Conservation (phyloP, 1,284 basidiomycete species). For the Ceratobasidium sp. region DNA sequence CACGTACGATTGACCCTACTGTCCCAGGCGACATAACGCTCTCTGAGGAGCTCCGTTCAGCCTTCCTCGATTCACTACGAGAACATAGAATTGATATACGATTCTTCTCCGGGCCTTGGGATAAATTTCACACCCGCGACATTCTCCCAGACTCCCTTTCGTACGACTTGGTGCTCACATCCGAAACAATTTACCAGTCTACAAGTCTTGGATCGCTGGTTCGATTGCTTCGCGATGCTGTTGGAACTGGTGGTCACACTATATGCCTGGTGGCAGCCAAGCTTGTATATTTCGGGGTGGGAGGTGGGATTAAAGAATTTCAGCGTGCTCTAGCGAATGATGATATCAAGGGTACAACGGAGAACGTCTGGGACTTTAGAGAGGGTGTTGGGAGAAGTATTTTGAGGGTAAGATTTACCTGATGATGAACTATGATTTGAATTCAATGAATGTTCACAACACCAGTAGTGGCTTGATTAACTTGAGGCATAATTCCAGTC, state of each 20-base stretch:
- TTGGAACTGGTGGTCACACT: not conserved
- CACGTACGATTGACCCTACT: conserved; percentile 40
- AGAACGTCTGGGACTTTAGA: conserved; percentile 27
- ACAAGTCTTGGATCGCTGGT: conserved; percentile 79
- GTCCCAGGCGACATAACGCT: conserved; percentile 71
- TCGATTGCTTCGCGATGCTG: conserved; percentile 59
- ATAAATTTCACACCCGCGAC: conserved; percentile 63
- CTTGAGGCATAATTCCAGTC: not conserved
- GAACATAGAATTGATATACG: conserved; percentile 71
- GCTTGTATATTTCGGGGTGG: conserved; percentile 95
- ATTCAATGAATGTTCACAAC: not conserved
- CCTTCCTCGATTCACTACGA: conserved; percentile 74
- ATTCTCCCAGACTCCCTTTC: conserved; percentile 47
- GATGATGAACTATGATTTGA: not conserved
- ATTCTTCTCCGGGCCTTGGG: conserved; percentile 91
- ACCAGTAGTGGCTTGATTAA: not conserved
- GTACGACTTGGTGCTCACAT: conserved; percentile 86
- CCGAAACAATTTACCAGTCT: conserved; percentile 92
- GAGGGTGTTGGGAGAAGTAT: conserved; percentile 31
- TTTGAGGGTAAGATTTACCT: conserved; percentile 3
- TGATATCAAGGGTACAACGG: not conserved
- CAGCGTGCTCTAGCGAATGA: conserved; percentile 53
- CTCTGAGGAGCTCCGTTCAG: conserved; percentile 71
- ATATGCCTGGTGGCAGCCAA: conserved; percentile 88
- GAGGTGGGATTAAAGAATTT: conserved; percentile 83